Percentiles rank a stretch among this genome's conserved stretches.
phyloP scores from a whole-genome alignment of 208 protist genomes.

The Acanthamoeba healyi region DNA sequence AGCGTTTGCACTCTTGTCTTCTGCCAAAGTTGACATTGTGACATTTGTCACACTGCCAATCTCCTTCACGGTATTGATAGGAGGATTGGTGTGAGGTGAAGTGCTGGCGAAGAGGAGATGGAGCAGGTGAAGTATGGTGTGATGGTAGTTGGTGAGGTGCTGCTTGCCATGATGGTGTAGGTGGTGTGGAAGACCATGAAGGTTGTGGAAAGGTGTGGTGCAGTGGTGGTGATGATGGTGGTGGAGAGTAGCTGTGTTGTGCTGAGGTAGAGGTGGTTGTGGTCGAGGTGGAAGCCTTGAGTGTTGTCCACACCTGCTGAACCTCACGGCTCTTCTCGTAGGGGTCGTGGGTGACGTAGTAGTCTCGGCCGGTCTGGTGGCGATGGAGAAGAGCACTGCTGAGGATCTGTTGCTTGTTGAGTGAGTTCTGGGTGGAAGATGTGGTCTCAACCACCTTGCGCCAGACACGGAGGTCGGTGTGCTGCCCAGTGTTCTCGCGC shows the following conservation, averaged over 20 bases:
- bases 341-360: conserved; percentile 13
- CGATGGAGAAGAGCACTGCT: background rate
- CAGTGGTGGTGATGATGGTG: background rate
- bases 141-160: too few relatives aligned
- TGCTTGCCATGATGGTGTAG: too few relatives aligned
- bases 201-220: too few relatives aligned
- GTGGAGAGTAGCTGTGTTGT: background rate
- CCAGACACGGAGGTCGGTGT: background rate
- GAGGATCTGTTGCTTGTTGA: background rate
- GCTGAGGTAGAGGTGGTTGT: background rate
- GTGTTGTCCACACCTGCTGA: background rate
- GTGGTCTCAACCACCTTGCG: background rate
- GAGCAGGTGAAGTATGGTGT: too few relatives aligned
- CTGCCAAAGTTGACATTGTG: conserved; percentile 39
- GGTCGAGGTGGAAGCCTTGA: too few relatives aligned
- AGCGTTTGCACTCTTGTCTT: conserved; percentile 5
- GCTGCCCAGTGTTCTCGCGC: background rate
- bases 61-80: conserved; percentile 6
- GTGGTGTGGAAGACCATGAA: too few relatives aligned
- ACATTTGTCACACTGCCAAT: conserved; percentile 34
- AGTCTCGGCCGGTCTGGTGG: background rate
- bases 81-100: background rate
- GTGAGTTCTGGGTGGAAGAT: background rate
- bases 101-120: too few relatives aligned
- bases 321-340: background rate